Base-by-base conservation (phyloP, 257 asterid genomes). In the Salvia rosmarinus region DNA sequence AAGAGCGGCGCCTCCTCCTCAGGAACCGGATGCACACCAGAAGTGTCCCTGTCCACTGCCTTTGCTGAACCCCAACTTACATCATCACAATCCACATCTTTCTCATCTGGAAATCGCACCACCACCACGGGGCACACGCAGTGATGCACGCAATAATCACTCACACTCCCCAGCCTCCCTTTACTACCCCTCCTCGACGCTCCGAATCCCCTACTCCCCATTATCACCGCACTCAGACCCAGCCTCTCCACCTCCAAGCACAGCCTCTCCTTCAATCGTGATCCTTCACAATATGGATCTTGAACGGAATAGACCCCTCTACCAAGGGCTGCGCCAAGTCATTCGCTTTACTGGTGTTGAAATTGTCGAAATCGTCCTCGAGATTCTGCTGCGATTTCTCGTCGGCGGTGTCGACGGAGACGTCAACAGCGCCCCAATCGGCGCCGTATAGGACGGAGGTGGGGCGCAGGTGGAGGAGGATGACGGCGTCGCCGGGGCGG, bases 161-260 rank as follows among this genome's bases (percentile, higher is more conserved):
- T 89, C 35, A 89, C 94, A 75, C 94, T 89, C 57, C 96, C 96
- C 47, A 89, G 83, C 84, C 89, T 82, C 71, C 94, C 94, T 78
- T 85, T 85, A 19, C 84, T 77, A 25, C 70, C 76, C 66, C 85
- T 82, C 84, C 81, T 82, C 4, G 88, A 78, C 5, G 93, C 93
- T 4, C 96, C 96, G 49, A 89, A 85, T 32, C 96, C 96, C 19
- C 96, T 64, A 57, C 96, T 89, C 73, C 96, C 96, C 96, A 89
- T 89, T 30, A 89, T 85, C 46, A 89, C 90, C 23, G 94, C 89
- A 71, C 92, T 84, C 71, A 89, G 74, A 30, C 94, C 94, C 12
- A 89, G 79, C 89, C 96, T 79, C 87, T 89, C 96, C 37, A 89
- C 96, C 85, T 89, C 96, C 89, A 89, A 64, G 74, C 96, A 89